These are phyloP conservation scores for Fusarium tuaranense DNA, from an alignment of 2,329 filamentous ascomycete genomes.

Conservation along the genomic window DNA sequence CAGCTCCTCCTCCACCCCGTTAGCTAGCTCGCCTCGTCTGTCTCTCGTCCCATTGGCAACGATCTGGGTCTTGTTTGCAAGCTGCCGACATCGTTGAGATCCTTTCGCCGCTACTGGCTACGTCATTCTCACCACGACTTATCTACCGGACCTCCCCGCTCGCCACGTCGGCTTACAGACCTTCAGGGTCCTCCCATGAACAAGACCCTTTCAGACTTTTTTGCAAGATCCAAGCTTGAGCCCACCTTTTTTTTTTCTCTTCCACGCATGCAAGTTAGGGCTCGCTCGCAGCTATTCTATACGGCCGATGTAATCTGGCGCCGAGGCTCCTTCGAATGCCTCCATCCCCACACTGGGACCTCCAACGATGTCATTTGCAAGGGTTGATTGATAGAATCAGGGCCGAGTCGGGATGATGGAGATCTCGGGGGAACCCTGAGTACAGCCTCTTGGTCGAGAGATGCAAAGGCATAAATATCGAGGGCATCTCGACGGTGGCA, in stretches of 20 bases:
- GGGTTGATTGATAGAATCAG: slow-evolving; percentile 37
- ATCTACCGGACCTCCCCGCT: slow-evolving; percentile 27
- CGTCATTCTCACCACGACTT: slow-evolving; percentile 37
- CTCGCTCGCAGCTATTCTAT: slow-evolving; percentile 17
- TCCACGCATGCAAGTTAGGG: slow-evolving; percentile 18
- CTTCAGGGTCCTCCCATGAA: slow-evolving; percentile 43
- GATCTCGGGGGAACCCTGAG: slow-evolving; percentile 14
- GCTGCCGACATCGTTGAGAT: slow-evolving; percentile 38
- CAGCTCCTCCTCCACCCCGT: slow-evolving; percentile 15
- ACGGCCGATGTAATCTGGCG: slow-evolving; percentile 12
- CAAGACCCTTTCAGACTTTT: slow-evolving; percentile 25
- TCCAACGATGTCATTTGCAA: slow-evolving; percentile 41
- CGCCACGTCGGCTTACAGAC: slow-evolving; percentile 37
- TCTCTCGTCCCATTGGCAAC: slow-evolving; percentile 33
- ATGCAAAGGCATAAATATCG: slow-evolving; percentile 37
- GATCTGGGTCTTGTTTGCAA: slow-evolving; percentile 26
- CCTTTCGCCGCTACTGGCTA: slow-evolving; percentile 16
- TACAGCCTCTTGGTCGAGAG: slow-evolving; percentile 14
- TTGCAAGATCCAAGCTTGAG: slow-evolving; percentile 35
- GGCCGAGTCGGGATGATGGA: slow-evolving; percentile 29
- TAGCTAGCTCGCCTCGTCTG: slow-evolving; percentile 21
- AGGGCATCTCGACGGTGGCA: slow-evolving; percentile 8
- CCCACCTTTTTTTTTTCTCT: slow-evolving; percentile 15
- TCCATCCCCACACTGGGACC: slow-evolving; percentile 33
- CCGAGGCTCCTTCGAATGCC: slow-evolving; percentile 24